Evolutionary conservation across 73 alveolate genomes (phyloP), one percentile per base, ranked within the genome.

Genomic region (Symbiodinium natans): DNA sequence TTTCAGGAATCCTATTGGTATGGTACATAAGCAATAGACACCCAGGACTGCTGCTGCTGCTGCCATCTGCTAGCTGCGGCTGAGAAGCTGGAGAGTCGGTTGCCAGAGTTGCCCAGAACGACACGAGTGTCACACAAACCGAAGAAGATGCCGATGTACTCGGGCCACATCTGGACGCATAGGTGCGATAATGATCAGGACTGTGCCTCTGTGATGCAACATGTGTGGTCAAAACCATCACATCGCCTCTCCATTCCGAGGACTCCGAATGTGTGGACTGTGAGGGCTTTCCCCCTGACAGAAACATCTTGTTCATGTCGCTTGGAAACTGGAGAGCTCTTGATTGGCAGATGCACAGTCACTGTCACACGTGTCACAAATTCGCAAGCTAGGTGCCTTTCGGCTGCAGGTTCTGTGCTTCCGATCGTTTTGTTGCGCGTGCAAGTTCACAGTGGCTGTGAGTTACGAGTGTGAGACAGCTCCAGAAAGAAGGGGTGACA

Each of bases 81-180:
- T 82, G 23, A 17, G 97, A 27, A 9, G 41, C 97, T 90, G 39
- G 97, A 68, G 27, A 90, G 97, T 8, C 97, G 97, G 34, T 83
- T 90, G 73, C 89, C 97, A 3, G 97, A 40, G 41, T 68, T 90
- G n/a, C 97, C 97, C 77, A 90, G 75, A 54, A 85, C 31, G 75
- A 90, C 89, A 8, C 88, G 43, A 1, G 89, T 90, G 56, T 90
- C 97, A 52, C 89, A 90, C 25, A 90, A 75, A 68, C 97, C 97
- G 77, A 90, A 90, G 97, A 90, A 90, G 23, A 90, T 82, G 89
- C 97, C 97, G 87, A 90, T 80, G 52, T 90, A 90, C 89, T 90
- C 97, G 27, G 97, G 56, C 77, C 77, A 82, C 56, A 73, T 27
- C 97, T 90, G 88, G 42, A 23, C 17, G 46, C 7, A 9, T 36